A percentile compares a stretch with the other conserved stretches of the same genome.
Conservation (phyloP, 1,284 basidiomycete genomes). For the Leccinum pachyderme region DNA sequence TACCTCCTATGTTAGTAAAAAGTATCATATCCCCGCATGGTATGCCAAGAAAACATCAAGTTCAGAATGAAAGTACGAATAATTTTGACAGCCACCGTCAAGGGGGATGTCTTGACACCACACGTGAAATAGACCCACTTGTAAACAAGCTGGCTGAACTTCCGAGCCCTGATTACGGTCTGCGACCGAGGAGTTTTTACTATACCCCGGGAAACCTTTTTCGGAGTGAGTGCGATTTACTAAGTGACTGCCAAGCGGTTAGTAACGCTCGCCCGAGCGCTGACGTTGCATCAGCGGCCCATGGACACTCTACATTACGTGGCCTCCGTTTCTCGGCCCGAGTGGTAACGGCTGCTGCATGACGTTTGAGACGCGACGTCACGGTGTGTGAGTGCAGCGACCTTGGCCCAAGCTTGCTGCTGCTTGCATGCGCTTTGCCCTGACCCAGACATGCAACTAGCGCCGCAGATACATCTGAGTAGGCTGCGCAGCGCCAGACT, state of each 20-base stretch:
- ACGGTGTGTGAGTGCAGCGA: background rate
- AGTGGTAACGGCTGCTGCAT: background rate
- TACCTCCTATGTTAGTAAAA: background rate
- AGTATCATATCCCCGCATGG: too few relatives aligned
- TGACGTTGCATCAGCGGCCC: background rate
- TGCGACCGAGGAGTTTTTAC: background rate
- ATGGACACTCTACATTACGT: background rate
- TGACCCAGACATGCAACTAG: background rate
- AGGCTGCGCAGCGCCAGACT: background rate
- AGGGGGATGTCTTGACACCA: background rate
- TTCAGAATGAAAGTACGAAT: background rate
- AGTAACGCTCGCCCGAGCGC: background rate
- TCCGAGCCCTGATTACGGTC: background rate
- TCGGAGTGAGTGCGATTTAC: background rate
- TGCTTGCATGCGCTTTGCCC: background rate
- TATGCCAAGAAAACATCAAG: too few relatives aligned
- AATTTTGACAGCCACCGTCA: background rate
- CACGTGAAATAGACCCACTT: background rate
- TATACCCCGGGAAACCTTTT: background rate
- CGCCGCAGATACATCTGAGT: background rate
- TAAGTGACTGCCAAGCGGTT: background rate
- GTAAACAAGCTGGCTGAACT: background rate
- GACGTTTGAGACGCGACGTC: background rate
- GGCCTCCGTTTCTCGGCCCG: background rate
- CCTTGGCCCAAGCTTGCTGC: too few relatives aligned